Evolutionary conservation across 2,329 filamentous ascomycete genomes (phyloP).

Genomic region (Beauveria australis): DNA sequence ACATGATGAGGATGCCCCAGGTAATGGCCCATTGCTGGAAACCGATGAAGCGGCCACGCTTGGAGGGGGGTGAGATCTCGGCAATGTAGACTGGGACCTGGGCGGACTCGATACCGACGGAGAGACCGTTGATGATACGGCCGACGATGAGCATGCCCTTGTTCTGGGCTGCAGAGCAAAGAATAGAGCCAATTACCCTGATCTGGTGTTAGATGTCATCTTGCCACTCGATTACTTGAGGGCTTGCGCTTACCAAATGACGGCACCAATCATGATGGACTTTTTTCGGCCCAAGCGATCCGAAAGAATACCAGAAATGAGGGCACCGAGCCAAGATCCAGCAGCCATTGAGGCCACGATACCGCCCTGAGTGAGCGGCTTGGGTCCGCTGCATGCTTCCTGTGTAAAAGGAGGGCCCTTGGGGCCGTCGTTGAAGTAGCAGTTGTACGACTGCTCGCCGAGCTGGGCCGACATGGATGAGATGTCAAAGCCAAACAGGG

Average conservation of each 20-base stretch:
- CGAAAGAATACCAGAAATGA: constrained; percentile 39
- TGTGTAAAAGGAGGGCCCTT: constrained; percentile 23
- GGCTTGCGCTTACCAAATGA: constrained; percentile 38
- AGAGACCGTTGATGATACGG: constrained; percentile 57
- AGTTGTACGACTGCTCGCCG: constrained; percentile 28
- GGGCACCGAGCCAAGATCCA: constrained; percentile 41
- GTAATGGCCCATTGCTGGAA: constrained; percentile 70
- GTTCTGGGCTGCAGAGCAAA: constrained; percentile 37
- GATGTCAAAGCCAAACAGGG: constrained; percentile 48
- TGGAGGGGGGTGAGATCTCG: constrained; percentile 49
- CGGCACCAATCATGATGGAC: constrained; percentile 41
- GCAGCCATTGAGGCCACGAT: constrained; percentile 45
- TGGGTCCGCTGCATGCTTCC: constrained; percentile 25
- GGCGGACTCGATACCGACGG: constrained; percentile 57
- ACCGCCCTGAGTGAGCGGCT: constrained; percentile 39
- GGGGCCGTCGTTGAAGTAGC: constrained; percentile 30
- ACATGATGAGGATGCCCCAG: constrained; percentile 59
- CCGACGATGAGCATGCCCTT: constrained; percentile 44
- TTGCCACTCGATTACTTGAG: not conserved
- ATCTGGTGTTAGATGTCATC: not conserved
- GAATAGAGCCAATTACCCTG: constrained; percentile 40
- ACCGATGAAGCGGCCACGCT: constrained; percentile 58
- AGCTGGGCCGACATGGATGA: constrained; percentile 44
- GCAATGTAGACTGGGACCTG: constrained; percentile 65
- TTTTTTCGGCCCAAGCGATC: constrained; percentile 42